Conservation (phyloP, 306 rosid species). For the Pterocarpus macrocarpus region DNA sequence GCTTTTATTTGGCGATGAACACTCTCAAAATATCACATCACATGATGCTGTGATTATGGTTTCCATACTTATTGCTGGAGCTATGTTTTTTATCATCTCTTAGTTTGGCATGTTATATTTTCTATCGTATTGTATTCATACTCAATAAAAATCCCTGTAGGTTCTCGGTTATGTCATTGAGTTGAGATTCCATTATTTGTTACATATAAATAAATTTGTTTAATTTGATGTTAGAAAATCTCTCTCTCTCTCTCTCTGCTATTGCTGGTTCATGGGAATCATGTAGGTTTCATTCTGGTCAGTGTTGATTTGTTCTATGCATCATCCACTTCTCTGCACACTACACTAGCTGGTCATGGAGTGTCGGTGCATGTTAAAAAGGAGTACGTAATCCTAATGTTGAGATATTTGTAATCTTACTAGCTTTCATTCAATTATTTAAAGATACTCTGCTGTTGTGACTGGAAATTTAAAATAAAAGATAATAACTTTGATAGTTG, state of each 20-base stretch:
- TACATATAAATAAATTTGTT: conserved; percentile 9
- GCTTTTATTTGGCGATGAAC: conserved; percentile 22
- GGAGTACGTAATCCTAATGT: conserved; percentile 28
- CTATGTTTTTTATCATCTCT: not conserved
- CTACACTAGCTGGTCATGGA: conserved; percentile 29
- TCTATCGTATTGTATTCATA: not conserved
- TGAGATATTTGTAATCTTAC: conserved; percentile 16
- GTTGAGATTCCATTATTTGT: conserved; percentile 16
- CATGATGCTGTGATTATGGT: conserved; percentile 15
- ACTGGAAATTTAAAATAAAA: conserved; percentile 2
- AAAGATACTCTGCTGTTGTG: conserved; percentile 17
- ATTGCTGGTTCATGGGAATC: conserved; percentile 20
- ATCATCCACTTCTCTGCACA: conserved; percentile 17
- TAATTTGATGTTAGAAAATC: conserved; percentile 27
- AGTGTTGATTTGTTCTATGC: not conserved
- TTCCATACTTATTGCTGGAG: not conserved
- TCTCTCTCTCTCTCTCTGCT: not conserved
- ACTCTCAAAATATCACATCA: not conserved
- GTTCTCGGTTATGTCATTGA: conserved; percentile 6
- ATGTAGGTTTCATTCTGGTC: conserved; percentile 27
- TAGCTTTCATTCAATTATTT: conserved; percentile 33
- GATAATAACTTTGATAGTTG: conserved; percentile 17
- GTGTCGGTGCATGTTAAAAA: conserved; percentile 10
- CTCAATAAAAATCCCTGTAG: not conserved
- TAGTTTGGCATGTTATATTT: conserved; percentile 19